A percentile compares a stretch with the other conserved stretches of the same genome.
Conservation (phyloP, 495 filamentous ascomycete genomes). For the Lophiostoma macrostomum region DNA sequence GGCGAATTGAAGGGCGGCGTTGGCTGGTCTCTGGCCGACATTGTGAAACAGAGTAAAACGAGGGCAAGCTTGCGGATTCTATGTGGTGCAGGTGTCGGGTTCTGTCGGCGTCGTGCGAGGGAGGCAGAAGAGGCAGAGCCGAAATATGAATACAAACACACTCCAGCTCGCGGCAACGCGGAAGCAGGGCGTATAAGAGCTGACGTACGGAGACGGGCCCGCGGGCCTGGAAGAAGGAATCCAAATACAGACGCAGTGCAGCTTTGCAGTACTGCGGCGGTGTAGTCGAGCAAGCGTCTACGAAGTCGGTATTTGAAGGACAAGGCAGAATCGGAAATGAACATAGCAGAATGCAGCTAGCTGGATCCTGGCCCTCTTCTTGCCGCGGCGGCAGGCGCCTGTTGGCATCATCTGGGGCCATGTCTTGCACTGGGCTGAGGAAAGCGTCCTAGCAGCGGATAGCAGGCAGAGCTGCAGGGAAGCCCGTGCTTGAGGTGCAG, state of each 20-base stretch:
- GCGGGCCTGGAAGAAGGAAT: neutral
- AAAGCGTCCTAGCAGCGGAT: constrained; percentile 2
- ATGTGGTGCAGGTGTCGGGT: neutral
- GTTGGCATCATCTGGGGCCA: constrained; percentile 16
- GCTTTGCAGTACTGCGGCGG: constrained; percentile 28
- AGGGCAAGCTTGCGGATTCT: neutral
- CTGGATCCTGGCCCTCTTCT: neutral
- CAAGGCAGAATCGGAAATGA: constrained; percentile 30
- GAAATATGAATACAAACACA: no score
- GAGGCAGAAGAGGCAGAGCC: neutral
- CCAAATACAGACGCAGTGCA: constrained; percentile 1
- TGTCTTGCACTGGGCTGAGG: constrained; percentile 9
- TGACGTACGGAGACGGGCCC: no score
- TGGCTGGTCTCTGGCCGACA: constrained; percentile 19
- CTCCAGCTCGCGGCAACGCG: no score
- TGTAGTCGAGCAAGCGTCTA: constrained; percentile 17
- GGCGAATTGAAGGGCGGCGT: constrained; percentile 31
- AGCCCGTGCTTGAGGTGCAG: no score
- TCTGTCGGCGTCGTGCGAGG: neutral
- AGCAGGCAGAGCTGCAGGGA: neutral
- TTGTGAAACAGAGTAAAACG: neutral
- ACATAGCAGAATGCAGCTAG: constrained; percentile 1
- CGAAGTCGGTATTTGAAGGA: constrained; percentile 15
- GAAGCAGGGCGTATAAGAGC: no score
- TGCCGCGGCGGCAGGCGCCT: constrained; percentile 9